These are phyloP conservation scores for Pleurotus platypus DNA, from an alignment of 768 basidiomycete genomes.

Conservation along the genomic window DNA sequence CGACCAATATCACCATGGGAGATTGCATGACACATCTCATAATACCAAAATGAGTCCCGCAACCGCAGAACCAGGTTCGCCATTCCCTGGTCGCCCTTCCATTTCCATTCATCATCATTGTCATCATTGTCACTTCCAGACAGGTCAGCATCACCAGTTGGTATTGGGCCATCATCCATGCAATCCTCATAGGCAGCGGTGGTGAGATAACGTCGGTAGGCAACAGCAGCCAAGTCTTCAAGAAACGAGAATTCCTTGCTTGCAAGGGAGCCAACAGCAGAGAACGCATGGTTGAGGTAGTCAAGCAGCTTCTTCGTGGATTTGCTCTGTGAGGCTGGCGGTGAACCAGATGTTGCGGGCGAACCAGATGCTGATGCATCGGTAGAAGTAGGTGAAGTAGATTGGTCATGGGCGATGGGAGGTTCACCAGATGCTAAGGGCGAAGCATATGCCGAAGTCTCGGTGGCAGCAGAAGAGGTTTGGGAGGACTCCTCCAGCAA, in stretches of 20 bases:
- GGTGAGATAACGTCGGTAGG: constrained; percentile 9
- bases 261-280: not conserved
- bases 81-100: constrained; percentile 18
- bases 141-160: no score
- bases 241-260: not conserved
- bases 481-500: no score
- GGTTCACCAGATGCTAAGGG: no score
- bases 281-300: not conserved
- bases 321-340: no score
- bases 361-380: no score
- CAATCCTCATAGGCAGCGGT: constrained; percentile 5
- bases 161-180: not conserved
- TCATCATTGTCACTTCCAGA: not conserved
- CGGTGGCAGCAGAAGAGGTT: no score
- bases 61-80: constrained; percentile 19
- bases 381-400: no score
- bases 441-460: no score
- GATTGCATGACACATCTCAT: constrained; percentile 19
- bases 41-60: constrained; percentile 15
- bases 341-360: no score
- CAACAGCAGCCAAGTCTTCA: not conserved
- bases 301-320: not conserved
- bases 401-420: no score
- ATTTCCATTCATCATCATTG: not conserved
- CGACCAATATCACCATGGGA: constrained; percentile 27